Percentiles rank a stretch among this genome's conserved stretches.
Conservation (phyloP, 495 filamentous ascomycete species). For the Elasticomyces elasticus region DNA sequence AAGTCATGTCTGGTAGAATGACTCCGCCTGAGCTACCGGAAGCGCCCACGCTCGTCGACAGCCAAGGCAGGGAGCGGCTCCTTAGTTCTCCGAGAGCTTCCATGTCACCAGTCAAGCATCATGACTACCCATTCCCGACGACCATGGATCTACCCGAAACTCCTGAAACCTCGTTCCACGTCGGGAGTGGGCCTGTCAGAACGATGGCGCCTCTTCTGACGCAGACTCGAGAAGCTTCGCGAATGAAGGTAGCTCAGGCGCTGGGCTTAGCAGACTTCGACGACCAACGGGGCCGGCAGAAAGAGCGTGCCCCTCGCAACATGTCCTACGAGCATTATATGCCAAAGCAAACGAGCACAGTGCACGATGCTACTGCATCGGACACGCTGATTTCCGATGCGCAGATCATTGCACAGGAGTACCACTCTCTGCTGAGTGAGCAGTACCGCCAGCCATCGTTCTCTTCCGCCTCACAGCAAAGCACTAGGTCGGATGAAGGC, state of each 20-base stretch:
- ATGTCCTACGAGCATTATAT: conserved; percentile 2
- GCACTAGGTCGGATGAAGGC: conserved; percentile 3
- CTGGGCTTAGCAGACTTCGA: conserved; percentile 1
- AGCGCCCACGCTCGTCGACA: conserved; percentile 3
- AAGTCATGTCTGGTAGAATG: not conserved
- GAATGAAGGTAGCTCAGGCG: conserved; percentile 6
- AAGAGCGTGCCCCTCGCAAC: conserved; percentile 7
- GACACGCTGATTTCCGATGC: not conserved
- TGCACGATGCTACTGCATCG: not conserved
- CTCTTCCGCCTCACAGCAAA: not conserved
- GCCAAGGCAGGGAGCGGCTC: conserved; percentile 9
- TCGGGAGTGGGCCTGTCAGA: conserved; percentile 4
- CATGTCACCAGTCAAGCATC: not conserved
- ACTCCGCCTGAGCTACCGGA: not conserved
- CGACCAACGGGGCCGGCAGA: conserved; percentile 8
- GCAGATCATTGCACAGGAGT: conserved; percentile 13
- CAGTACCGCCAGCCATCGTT: conserved; percentile 6
- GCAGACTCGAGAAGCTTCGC: conserved; percentile 6
- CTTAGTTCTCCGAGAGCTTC: not conserved
- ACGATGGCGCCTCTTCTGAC: conserved; percentile 1
- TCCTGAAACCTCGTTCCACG: not conserved
- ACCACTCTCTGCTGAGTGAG: conserved; percentile 15
- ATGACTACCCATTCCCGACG: not conserved
- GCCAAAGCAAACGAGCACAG: not conserved
- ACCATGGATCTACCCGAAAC: not conserved